Evolutionary conservation across 116 monocot species (phyloP), one percentile per base, ranked within the genome.

Genomic region (Cymodocea nodosa): DNA sequence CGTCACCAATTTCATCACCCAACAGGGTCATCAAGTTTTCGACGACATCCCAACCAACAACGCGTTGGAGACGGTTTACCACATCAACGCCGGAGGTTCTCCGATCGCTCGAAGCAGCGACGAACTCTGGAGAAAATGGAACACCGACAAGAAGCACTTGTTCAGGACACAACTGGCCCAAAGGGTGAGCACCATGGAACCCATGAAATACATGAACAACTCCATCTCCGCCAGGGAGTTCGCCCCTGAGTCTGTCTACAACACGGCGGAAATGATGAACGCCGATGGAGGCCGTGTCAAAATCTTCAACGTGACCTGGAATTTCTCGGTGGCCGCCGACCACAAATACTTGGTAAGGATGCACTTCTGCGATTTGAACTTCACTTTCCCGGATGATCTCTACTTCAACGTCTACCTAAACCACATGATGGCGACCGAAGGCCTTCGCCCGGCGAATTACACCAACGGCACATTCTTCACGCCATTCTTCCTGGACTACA

Each of bases 281-380:
- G 15, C 14, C 4, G 60, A 6, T 30, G 22, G 19, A 2, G 1
- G 11, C 37, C 25, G 0, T 0, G 11, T 35, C 15, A 51, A 18
- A 14, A 22, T 8, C 65, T 78, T 80, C 52, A 98, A 91, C 65
- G 0, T 98, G 1, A 86, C 87, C 6, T 98, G 91, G 91, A 62
- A 13, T 18, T 90, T 91, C 50, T 1, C 16, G 10, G 81, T 82
- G 17, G n/a, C 1, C n/a, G 0, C 34, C 30, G 18, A 8, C 13
- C 49, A 52, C 48, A 34, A 64, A 64, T 80, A 81, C 80, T 68
- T 90, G 18, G 64, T 88, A 12, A 75, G 97, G 23, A 65, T 88
- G 74, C 97, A 97, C 54, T 97, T 87, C 80, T 97, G 97, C 71
- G 81, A 90, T 64, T 68, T 82, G 68, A 36, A 77, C n/a, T 73